Conservation (phyloP, 352 stramenopile genomes). For the Globisporangium iwayamae region DNA sequence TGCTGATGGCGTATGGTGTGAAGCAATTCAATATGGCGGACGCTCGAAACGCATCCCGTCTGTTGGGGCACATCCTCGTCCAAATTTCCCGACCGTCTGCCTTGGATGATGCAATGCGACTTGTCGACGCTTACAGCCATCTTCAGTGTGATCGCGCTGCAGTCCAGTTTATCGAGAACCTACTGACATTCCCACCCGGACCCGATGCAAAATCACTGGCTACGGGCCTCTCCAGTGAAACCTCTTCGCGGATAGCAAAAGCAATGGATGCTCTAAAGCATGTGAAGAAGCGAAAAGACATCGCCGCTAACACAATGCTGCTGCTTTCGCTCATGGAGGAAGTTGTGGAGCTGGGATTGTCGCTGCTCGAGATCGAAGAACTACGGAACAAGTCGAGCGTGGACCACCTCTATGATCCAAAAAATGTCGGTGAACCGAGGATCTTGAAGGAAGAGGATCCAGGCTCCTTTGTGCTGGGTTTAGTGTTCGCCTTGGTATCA, state of each 20-base stretch:
- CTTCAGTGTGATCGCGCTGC: slow-evolving; percentile 44
- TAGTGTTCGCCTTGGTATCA: slow-evolving; percentile 35
- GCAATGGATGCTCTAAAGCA: slow-evolving; percentile 32
- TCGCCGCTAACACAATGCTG: slow-evolving; percentile 20
- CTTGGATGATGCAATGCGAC: slow-evolving; percentile 50
- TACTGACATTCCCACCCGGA: slow-evolving; percentile 29
- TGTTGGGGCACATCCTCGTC: slow-evolving; percentile 56
- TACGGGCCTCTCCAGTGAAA: slow-evolving; percentile 9
- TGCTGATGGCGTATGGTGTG: slow-evolving; percentile 59
- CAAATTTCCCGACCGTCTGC: slow-evolving; percentile 44
- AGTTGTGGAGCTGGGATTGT: slow-evolving; percentile 39
- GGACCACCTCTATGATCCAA: background rate
- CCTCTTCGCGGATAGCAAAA: slow-evolving; percentile 14
- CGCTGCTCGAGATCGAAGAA: slow-evolving; percentile 42
- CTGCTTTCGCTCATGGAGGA: slow-evolving; percentile 51
- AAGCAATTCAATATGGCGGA: slow-evolving; percentile 55
- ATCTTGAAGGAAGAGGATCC: slow-evolving; percentile 5
- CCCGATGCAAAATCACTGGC: background rate
- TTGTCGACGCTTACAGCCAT: slow-evolving; percentile 60
- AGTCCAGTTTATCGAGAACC: slow-evolving; percentile 63
- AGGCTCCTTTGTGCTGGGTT: slow-evolving; percentile 26
- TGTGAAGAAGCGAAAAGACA: slow-evolving; percentile 35
- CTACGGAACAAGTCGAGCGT: background rate
- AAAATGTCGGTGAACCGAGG: background rate
- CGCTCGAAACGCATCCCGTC: slow-evolving; percentile 35